phyloP scores from a whole-genome alignment of 2,329 filamentous ascomycete species.

The Nigrograna mackinnonii region DNA sequence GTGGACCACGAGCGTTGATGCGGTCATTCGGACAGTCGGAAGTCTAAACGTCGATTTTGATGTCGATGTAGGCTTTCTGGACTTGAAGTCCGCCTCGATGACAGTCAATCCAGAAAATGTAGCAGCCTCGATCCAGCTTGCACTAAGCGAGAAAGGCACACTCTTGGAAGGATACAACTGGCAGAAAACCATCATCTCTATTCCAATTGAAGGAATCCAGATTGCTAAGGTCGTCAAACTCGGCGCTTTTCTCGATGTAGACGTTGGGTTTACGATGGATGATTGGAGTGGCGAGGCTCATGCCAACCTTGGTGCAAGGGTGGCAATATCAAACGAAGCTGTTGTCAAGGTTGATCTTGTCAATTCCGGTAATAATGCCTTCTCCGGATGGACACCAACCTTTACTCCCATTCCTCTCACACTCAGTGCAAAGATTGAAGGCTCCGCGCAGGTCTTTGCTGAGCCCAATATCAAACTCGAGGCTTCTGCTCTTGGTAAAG shows the following conservation, averaged over 20 bases:
- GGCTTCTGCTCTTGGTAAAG: constrained; percentile 17
- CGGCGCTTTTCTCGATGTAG: constrained; percentile 18
- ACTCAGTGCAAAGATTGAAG: constrained; percentile 14
- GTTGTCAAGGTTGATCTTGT: constrained; percentile 16
- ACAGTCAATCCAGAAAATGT: constrained; percentile 13
- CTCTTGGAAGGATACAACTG: constrained; percentile 10
- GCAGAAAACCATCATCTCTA: constrained; percentile 14
- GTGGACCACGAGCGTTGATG: constrained; percentile 9
- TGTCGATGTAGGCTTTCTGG: constrained; percentile 7
- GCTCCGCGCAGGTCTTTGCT: constrained; percentile 12
- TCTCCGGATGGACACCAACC: constrained; percentile 18
- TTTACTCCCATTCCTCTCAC: constrained; percentile 13
- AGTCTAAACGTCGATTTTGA: constrained; percentile 17
- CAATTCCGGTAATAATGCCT: constrained; percentile 12
- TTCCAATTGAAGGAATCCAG: constrained; percentile 18
- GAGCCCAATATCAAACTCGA: constrained; percentile 14
- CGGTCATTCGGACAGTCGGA: constrained; percentile 11
- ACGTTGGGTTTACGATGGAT: constrained; percentile 16
- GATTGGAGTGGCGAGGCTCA: constrained; percentile 13
- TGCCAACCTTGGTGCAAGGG: constrained; percentile 12
- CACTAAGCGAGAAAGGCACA: constrained; percentile 9
- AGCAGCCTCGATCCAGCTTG: constrained; percentile 15
- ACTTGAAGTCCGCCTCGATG: constrained; percentile 11
- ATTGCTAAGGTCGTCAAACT: constrained; percentile 17
- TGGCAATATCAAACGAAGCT: constrained; percentile 13